Evolutionary conservation across 2,329 filamentous ascomycete species (phyloP), one percentile per base, ranked within the genome.

Genomic region (Colletotrichum sp.): DNA sequence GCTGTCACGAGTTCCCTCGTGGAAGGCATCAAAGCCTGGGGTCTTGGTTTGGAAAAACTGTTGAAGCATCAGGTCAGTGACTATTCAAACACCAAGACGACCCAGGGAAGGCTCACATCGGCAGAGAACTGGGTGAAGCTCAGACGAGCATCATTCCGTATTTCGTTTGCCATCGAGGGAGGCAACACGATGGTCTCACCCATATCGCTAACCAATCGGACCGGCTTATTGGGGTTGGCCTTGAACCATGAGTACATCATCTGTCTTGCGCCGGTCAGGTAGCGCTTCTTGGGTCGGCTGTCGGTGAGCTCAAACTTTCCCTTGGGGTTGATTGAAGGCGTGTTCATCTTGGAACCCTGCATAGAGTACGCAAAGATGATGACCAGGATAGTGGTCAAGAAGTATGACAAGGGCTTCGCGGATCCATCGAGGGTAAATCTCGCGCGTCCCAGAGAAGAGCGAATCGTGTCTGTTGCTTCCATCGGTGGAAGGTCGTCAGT

Each of bases 141-240:
- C 4, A 69, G 36, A 0, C 38, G 27, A 8, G 29, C 21, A 29
- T 69, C 15, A 13, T 69, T 72, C 6, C 59, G 66, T 11, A 69
- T 54, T n/a, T 72, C 66, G 27, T 72, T 65, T 12, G 66, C 70
- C 70, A 69, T 69, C 6, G 47, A 65, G 0, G 70, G 58, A 11
- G 66, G 70, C 21, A 72, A 9, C 12, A 72, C 47, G 13, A 65
- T 38, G 2, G 51, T n/a, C 24, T 59, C 66, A 3, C 66, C 70
- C 51, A 65, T 65, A 0, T 69, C 70, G 18, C 21, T 69, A 8
- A 65, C n/a, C 7, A 72, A 3, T 13, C 38, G 59, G 7, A 54
- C 61, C 3, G 59, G 59, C 31, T 72, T 72, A 8, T 72, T 65
- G 7, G 70, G 70, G 36, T 72, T 72, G 9, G 47, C 21, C 34